These are phyloP conservation scores for Pseudonitzschia delicatissima DNA, from an alignment of 108 stramenopile species.

Conservation along the genomic window DNA sequence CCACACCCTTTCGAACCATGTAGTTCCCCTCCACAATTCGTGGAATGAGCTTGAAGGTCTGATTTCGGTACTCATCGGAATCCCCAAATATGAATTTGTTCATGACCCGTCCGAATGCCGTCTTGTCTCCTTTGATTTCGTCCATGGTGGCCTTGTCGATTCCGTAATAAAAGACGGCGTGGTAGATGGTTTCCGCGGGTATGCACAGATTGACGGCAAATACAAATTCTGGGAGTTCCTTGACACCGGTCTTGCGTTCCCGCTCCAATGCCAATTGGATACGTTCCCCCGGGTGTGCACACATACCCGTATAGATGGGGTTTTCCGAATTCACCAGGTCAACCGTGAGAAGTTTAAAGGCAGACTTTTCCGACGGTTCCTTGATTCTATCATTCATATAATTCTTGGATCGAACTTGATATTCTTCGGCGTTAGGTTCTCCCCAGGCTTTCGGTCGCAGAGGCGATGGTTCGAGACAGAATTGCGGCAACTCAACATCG, in stretches of 20 bases:
- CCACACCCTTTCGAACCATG: constrained; percentile 87
- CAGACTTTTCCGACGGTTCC: constrained; percentile 55
- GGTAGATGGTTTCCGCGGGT: constrained; percentile 59
- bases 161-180: constrained; percentile 75
- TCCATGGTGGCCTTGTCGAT: constrained; percentile 49
- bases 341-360: constrained; percentile 76
- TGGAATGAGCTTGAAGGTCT: constrained; percentile 93
- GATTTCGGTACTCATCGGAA: constrained; percentile 64
- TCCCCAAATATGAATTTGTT: constrained; percentile 73
- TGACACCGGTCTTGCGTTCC: constrained; percentile 39
- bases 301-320: constrained; percentile 73
- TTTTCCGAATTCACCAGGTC: constrained; percentile 70
- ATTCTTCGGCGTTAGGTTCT: constrained; percentile 72
- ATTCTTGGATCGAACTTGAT: constrained; percentile 74
- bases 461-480: constrained; percentile 20
- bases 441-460: constrained; percentile 62
- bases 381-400: constrained; percentile 73
- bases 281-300: constrained; percentile 79
- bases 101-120: constrained; percentile 65
- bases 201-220: constrained; percentile 75
- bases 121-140: constrained; percentile 30
- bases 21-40: constrained; percentile 92
- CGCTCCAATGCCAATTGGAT: constrained; percentile 66
- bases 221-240: constrained; percentile 65
- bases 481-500: neutral